phyloP scores from a whole-genome alignment of 163 green algal genomes.

The Prototheca stagnorum region DNA sequence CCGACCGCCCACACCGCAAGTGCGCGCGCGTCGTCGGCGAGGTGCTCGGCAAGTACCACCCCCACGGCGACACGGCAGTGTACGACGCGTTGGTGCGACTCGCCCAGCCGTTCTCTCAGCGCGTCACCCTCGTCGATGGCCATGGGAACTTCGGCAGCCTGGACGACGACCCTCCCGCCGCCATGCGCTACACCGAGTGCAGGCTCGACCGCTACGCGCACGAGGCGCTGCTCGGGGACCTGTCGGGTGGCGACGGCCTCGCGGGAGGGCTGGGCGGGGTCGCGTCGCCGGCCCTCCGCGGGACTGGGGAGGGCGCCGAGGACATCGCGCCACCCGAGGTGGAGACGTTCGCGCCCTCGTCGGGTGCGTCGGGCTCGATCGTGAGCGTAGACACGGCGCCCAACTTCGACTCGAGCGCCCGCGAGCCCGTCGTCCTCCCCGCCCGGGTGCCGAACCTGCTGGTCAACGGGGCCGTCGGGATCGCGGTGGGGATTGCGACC shows the following conservation, averaged over 20 bases:
- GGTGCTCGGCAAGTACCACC: constrained; percentile 97
- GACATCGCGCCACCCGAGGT: no score
- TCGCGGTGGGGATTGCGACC: constrained; percentile 92
- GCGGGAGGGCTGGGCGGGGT: constrained; percentile 39
- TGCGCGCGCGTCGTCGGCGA: constrained; percentile 94
- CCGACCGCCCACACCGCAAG: constrained; percentile 66
- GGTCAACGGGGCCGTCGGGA: constrained; percentile 80
- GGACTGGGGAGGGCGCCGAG: constrained; percentile 58
- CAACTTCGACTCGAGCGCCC: constrained; percentile 71
- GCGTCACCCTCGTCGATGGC: constrained; percentile 56
- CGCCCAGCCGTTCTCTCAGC: constrained; percentile 77
- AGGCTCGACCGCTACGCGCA: background rate
- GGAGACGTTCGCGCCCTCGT: no score
- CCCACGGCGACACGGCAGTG: constrained; percentile 87
- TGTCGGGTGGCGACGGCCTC: no score
- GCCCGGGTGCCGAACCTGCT: constrained; percentile 76
- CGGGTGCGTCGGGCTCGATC: no score
- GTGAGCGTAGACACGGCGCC: constrained; percentile 70
- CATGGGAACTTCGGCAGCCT: constrained; percentile 96
- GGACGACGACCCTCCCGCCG: constrained; percentile 80
- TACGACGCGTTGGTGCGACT: constrained; percentile 92
- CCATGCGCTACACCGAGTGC: constrained; percentile 64
- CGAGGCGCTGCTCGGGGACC: background rate
- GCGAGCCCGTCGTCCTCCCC: constrained; percentile 80
- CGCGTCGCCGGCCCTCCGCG: constrained; percentile 50